phyloP scores from a whole-genome alignment of 495 filamentous ascomycete genomes.

The Penicillium longicatenatum region DNA sequence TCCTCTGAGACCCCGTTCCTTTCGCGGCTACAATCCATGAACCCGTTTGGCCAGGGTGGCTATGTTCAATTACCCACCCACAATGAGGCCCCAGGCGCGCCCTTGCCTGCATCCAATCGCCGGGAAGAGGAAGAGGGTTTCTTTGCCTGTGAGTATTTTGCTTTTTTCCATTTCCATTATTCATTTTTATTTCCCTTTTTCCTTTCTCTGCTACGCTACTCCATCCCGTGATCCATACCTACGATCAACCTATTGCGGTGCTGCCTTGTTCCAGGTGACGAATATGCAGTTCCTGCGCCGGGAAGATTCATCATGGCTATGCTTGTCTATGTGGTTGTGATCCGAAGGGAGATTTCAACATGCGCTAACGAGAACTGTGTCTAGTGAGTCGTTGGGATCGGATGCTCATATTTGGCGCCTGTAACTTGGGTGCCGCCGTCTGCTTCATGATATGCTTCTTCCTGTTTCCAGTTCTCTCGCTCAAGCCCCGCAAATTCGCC shows the following conservation, averaged over 20 bases:
- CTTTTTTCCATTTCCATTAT: neutral
- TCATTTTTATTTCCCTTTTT: neutral
- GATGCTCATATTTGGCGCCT: constrained; percentile 84
- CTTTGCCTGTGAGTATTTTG: constrained; percentile 83
- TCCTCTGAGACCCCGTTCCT: constrained; percentile 68
- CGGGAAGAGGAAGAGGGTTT: constrained; percentile 94
- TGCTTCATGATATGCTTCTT: constrained; percentile 93
- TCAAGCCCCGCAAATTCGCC: constrained; percentile 89
- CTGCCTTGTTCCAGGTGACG: constrained; percentile 39
- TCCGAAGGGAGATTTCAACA: constrained; percentile 18
- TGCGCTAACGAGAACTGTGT: constrained; percentile 25
- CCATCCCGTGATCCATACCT: constrained; percentile 23
- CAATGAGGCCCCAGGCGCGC: constrained; percentile 76
- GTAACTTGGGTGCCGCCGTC: constrained; percentile 85
- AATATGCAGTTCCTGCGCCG: constrained; percentile 44
- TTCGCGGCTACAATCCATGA: constrained; percentile 79
- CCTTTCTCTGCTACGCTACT: neutral
- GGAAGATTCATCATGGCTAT: constrained; percentile 28
- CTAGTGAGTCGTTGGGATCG: constrained; percentile 98
- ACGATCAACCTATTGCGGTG: constrained; percentile 25
- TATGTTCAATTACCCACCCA: constrained; percentile 90
- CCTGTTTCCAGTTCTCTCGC: constrained; percentile 76
- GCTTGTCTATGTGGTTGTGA: constrained; percentile 24
- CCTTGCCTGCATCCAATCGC: constrained; percentile 79
- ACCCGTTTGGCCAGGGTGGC: constrained; percentile 85